Conservation (phyloP, 768 basidiomycete species). For the Mrakia blollopis region DNA sequence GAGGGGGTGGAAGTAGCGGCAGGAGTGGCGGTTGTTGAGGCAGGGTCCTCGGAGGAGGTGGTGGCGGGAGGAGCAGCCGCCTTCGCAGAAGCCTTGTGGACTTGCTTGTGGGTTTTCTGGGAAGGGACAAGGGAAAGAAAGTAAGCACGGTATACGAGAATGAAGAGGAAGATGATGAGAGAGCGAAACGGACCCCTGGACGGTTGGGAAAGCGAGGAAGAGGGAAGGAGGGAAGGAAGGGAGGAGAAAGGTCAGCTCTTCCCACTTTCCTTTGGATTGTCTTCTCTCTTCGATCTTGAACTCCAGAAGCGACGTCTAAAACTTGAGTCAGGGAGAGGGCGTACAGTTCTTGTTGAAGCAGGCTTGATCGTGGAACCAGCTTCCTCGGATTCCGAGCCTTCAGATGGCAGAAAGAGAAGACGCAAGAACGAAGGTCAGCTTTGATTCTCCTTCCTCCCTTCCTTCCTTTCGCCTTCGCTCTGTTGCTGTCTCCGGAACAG, state of each 20-base stretch:
- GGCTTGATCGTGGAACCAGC: slow-evolving; percentile 79
- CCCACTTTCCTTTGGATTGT: not conserved
- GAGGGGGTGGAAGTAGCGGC: slow-evolving; percentile 34
- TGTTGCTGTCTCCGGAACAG: not conserved
- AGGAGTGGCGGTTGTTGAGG: not conserved
- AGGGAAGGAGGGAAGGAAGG: slow-evolving; percentile 33
- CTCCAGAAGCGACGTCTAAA: not conserved
- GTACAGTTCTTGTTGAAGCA: slow-evolving; percentile 94
- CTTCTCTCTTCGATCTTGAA: not conserved
- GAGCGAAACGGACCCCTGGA: slow-evolving; percentile 13
- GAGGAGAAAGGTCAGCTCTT: not conserved
- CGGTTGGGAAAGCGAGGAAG: not conserved
- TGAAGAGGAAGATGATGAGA: not conserved
- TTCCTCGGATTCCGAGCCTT: slow-evolving; percentile 47
- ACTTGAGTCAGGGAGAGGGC: slow-evolving; percentile 39
- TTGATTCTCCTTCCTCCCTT: not conserved
- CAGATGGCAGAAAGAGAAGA: not conserved
- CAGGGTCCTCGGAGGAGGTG: not conserved
- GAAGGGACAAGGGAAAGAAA: not conserved
- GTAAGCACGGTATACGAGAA: slow-evolving; percentile 6
- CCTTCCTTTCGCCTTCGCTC: not conserved
- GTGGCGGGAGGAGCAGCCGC: not conserved
- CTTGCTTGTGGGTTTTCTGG: slow-evolving; percentile 75
- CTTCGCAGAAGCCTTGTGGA: slow-evolving; percentile 53
- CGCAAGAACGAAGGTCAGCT: slow-evolving; percentile 17